Percentiles rank a stretch among this genome's conserved stretches.
These are phyloP conservation scores for Daedaleopsis sinensis DNA, from an alignment of 768 basidiomycete species.

Conservation along the genomic window DNA sequence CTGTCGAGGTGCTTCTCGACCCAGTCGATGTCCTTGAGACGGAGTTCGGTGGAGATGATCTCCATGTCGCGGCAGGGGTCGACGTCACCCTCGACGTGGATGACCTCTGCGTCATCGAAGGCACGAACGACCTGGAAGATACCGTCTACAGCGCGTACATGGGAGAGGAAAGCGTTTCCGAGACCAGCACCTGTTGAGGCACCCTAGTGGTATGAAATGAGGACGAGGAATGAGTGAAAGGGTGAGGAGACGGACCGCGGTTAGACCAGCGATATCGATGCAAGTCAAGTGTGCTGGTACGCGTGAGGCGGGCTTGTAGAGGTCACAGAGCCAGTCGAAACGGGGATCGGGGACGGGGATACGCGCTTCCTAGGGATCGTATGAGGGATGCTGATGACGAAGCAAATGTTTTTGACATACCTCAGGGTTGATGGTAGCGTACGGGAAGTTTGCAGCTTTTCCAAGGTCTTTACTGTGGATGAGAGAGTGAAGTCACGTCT, in stretches of 20 bases:
- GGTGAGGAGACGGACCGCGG: slow-evolving; percentile 56
- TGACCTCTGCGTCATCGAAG: slow-evolving; percentile 99
- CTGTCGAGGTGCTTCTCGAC: slow-evolving; percentile 87
- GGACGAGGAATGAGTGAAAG: not conserved
- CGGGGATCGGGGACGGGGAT: slow-evolving; percentile 93
- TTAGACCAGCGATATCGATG: slow-evolving; percentile 98
- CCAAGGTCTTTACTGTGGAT: slow-evolving; percentile 65
- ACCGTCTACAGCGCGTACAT: slow-evolving; percentile 97
- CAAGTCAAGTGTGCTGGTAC: slow-evolving; percentile 96
- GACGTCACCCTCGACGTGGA: slow-evolving; percentile 98
- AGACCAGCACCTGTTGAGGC: slow-evolving; percentile 98
- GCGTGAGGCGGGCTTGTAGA: slow-evolving; percentile 86
- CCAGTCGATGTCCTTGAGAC: slow-evolving; percentile 99
- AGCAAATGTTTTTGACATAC: slow-evolving; percentile 23
- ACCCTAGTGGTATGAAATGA: slow-evolving; percentile 50
- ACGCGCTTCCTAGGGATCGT: slow-evolving; percentile 66
- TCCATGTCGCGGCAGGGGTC: slow-evolving; percentile 96
- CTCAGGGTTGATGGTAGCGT: slow-evolving; percentile 91
- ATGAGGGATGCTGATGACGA: too few species aligned
- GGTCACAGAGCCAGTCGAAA: slow-evolving; percentile 91
- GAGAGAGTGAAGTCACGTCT: slow-evolving; percentile 1
- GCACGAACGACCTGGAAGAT: slow-evolving; percentile 99
- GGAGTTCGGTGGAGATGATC: slow-evolving; percentile 92
- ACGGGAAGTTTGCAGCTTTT: slow-evolving; percentile 97
- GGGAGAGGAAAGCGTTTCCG: slow-evolving; percentile 96